Evolutionary conservation across 1,284 basidiomycete species (phyloP).

Genomic region (Vanrija sp.): DNA sequence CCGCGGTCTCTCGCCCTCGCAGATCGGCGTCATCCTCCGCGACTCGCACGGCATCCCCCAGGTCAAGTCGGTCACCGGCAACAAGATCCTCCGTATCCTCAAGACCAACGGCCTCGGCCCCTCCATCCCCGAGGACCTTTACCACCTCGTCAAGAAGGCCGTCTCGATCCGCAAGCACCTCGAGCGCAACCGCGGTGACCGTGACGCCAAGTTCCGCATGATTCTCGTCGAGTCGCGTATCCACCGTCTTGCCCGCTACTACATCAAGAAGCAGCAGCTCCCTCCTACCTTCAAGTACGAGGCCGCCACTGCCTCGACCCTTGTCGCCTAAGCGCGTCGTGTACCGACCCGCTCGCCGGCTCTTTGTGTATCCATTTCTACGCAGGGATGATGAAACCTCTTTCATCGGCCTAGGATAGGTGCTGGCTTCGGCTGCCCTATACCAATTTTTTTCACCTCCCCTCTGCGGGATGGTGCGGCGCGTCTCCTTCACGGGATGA

Average conservation of each 20-base stretch:
- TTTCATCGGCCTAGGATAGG: too few relatives aligned
- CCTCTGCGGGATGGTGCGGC: too few relatives aligned
- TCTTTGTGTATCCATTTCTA: conserved; percentile 1
- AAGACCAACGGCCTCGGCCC: conserved; percentile 95
- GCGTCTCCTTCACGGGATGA: too few relatives aligned
- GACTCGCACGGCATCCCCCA: conserved; percentile 95
- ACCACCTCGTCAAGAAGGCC: conserved; percentile 99
- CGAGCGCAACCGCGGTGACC: conserved; percentile 97
- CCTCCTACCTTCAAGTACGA: conserved; percentile 98
- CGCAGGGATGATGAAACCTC: conserved; percentile 6
- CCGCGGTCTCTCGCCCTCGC: conserved; percentile 95
- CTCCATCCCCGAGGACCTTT: conserved; percentile 97
- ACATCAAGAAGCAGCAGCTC: conserved; percentile 97
- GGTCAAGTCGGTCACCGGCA: conserved; percentile 96
- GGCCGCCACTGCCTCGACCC: conserved; percentile 75
- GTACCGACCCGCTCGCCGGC: neutral
- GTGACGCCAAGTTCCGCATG: conserved; percentile 95
- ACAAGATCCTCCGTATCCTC: conserved; percentile 98
- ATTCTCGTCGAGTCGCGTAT: conserved; percentile 99
- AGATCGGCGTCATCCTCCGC: conserved; percentile 96
- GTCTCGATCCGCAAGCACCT: conserved; percentile 98
- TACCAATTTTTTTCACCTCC: too few relatives aligned
- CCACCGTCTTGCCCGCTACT: conserved; percentile 92
- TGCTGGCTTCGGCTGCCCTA: too few relatives aligned
- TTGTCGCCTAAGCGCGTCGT: conserved; percentile 45